Evolutionary conservation across 2,329 filamentous ascomycete genomes (phyloP).

Genomic region (Metarhizium album): DNA sequence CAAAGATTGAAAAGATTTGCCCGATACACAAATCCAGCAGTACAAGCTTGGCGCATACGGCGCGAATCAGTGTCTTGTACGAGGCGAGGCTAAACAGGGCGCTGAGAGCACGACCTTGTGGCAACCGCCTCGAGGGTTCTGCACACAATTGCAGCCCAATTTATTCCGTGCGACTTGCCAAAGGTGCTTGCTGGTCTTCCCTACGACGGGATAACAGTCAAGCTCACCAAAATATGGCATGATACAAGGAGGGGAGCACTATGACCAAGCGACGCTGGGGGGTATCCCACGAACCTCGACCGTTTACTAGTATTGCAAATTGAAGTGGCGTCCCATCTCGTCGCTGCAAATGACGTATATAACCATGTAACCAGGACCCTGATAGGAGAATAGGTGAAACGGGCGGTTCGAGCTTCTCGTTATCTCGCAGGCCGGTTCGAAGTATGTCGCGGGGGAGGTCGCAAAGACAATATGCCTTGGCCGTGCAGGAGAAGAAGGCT

Average conservation of each 20-base stretch:
- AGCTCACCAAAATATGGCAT: not conserved
- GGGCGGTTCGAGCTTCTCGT: not conserved
- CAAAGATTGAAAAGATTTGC: not conserved
- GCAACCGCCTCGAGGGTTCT: not conserved
- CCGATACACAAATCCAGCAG: not conserved
- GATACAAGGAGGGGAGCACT: not conserved
- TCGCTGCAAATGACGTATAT: not conserved
- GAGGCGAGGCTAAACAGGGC: not conserved
- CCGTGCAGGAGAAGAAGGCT: not conserved
- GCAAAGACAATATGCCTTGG: not conserved
- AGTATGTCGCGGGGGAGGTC: not conserved
- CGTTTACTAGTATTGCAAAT: not conserved
- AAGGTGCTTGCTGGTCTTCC: not conserved
- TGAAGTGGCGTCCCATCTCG: constrained; percentile 4
- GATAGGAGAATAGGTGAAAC: not conserved
- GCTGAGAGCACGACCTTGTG: not conserved
- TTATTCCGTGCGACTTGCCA: not conserved
- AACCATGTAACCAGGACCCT: not conserved
- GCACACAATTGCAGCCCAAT: not conserved
- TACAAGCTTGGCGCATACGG: not conserved
- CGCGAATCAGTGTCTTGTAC: not conserved
- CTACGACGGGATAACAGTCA: not conserved
- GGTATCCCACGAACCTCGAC: constrained; percentile 3
- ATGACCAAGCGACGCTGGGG: not conserved
- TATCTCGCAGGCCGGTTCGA: not conserved